Base-by-base conservation (phyloP, 345 rosid species). In the Diplotaxis tenuifolia region DNA sequence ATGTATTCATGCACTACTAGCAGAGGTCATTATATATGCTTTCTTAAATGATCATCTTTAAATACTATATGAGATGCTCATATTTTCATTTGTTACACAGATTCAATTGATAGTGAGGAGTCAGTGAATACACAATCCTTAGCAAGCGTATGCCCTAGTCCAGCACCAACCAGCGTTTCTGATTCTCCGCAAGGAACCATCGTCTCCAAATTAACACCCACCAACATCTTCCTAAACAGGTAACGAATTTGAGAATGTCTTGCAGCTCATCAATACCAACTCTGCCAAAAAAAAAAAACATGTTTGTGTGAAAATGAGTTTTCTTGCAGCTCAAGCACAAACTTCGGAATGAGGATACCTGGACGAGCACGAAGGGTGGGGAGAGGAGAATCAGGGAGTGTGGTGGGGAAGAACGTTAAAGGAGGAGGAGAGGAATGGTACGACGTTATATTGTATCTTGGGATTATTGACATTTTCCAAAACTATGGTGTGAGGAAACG, bases 401-500 rank as follows among this genome's bases (percentile, higher is more conserved):
- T 47, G 14, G 50, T 8, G 34, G 69, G 70, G 70, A 72, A 42
- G 64, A 66, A 9, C 62, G 42, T 54, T 25, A 31, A 9, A 27
- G 72, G 61, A 50, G 59, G 12, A 16, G 69, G 61, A 50, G 62
- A 61, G 32, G 78, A 74, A 57, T 57, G 78, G 79, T 68, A 75
- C 53, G 76, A 83, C 20, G 88, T 84, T 6, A 52, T 72, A 55
- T 59, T 89, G 61, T 83, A 81, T 45, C 82, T 83, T 3, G 80
- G 77, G 61, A 73, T 86, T 31, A 76, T 81, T 6, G 96, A 87
- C 61, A 74, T 82, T 42, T 81, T 70, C 59, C 84, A 81, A 67
- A 75, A 80, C 61, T 86, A 86, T 75, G 65, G 55, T 45, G 73
- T 89, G 67, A 45, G 28, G 6, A 87, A 89, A 81, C 80, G 84